Base-by-base conservation (phyloP, 192 early-diverging fungal genomes). In the Paraglomus brasilianum region DNA sequence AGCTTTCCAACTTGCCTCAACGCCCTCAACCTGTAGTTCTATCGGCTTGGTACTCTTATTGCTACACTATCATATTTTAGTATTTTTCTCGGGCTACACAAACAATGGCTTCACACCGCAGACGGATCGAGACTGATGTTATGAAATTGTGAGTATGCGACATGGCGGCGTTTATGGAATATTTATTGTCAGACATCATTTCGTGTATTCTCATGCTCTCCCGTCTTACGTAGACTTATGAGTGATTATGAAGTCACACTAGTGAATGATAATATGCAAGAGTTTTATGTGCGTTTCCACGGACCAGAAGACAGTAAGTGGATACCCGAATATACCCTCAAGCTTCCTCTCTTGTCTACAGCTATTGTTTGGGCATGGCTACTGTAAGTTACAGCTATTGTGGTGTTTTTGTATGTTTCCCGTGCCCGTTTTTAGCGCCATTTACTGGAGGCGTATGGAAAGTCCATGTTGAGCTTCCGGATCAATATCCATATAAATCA, bases 251-350 rank as follows among this genome's bases (percentile, higher is more conserved):
- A 99, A 77, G 96, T 99, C 30, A 94, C 91, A 24, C 88, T 99
- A 42, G 94, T 98, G 49, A 96, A 99, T 74, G 96, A 98, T 78
- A 97, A 93, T 75, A 98, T 99, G 95, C 95, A 99, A 83, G 96
- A 98, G 76, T 96, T 98, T 68, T 95, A 93, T 78, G 89, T 98
- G 44, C 80, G 89, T 40, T 97, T 98, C 72, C 82, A 89, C 77
- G 97, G 97, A 10, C 97, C 97, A 5, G 83, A 88, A 48, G 97
- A 93, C 69, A 98, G 93, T 95, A 91, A 73, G 88, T 86, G 40
- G 2, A 9, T 21, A 30, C 14, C 17, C 17, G 42, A 10, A 2
- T 13, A 50, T 9, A 68, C 17, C n/a, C 56, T 7, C 30, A 19
- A 67, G 45, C n/a, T 38, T 15, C 8, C 44, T 13, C 15, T 24